A percentile compares a stretch with the other conserved stretches of the same genome.
Conservation (phyloP, 768 basidiomycete genomes). For the Amanita rimosa region DNA sequence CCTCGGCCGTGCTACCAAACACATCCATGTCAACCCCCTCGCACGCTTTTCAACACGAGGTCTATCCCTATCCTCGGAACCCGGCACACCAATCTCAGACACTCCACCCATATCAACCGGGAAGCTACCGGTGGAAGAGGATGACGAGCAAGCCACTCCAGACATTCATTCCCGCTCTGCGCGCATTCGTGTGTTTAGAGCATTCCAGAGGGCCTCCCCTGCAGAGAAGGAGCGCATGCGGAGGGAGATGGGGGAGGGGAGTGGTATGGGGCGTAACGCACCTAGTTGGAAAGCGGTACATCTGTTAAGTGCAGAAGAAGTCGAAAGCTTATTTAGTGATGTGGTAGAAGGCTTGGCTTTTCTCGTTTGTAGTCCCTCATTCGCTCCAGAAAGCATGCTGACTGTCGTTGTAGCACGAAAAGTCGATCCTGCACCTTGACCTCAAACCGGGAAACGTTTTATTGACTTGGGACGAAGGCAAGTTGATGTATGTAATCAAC, state of each 20-base stretch:
- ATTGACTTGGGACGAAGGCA: conserved; percentile 83
- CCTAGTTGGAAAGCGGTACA: conserved; percentile 68
- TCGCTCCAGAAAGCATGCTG: conserved; percentile 1
- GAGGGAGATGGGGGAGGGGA: conserved; percentile 31
- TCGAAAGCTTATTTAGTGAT: conserved; percentile 70
- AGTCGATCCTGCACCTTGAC: conserved; percentile 84
- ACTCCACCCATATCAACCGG: conserved; percentile 11
- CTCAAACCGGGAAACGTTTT: conserved; percentile 92
- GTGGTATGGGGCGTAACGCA: conserved; percentile 16
- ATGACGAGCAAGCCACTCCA: neutral
- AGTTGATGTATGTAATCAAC: conserved; percentile 47
- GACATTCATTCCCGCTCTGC: conserved; percentile 50
- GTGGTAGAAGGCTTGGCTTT: conserved; percentile 83
- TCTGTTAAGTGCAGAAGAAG: conserved; percentile 76
- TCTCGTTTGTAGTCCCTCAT: conserved; percentile 40
- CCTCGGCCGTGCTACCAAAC: conserved; percentile 47
- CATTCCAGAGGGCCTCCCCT: conserved; percentile 51
- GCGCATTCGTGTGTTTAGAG: conserved; percentile 67
- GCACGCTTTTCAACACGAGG: conserved; percentile 14
- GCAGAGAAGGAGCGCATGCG: conserved; percentile 53
- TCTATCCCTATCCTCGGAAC: conserved; percentile 9
- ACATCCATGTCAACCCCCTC: conserved; percentile 32
- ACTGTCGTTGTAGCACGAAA: conserved; percentile 45
- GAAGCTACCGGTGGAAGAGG: conserved; percentile 2
- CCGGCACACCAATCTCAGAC: conserved; percentile 13